Evolutionary conservation across 192 early-diverging fungal species (phyloP), one percentile per base, ranked within the genome.

Genomic region (Coemansia sp.): DNA sequence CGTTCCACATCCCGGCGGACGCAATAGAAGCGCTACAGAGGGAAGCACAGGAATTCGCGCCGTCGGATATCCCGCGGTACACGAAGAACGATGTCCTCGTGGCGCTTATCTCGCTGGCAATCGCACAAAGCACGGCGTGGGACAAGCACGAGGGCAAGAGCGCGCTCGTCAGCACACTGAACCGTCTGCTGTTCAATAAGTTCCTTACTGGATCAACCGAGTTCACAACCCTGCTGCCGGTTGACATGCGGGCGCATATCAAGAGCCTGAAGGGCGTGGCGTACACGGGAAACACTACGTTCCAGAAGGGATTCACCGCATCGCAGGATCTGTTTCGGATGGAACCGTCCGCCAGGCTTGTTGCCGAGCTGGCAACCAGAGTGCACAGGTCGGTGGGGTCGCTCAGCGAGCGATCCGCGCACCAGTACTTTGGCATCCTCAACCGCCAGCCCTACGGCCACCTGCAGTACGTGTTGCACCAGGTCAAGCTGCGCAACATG

Each of bases 341-440:
- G 57, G 37, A 59, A 15, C 37, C 57, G 8, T 37, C 57, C 1
- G 36, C 57, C 4, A 12, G n/a, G n/a, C 37, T 41, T 7, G 36
- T 59, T 4, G 57, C 57, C 7, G 39, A 37, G 16, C 32, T 59
- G 5, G 57, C 57, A 3, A 59, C 57, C 3, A 39, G 57, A 5
- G 39, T n/a, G 13, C 57, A 59, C n/a, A 26, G 57, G 2, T 16
- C 26, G 15, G 57, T 59, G 13, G 39, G n/a, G 1, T 40, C 36
- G 36, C 36, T 19, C 13, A 18, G 15, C 39, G 57, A 59, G 13
- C 4, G 57, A 6, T 2, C 32, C 3, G 16, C 16, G 11, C 10
- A 3, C 37, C 57, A 59, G 57, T 41, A 59, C 57, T 59, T 59
- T 59, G 32, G 57, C n/a, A 6, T 41, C 4, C 57, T 59, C n/a